Percentiles rank a stretch among this genome's conserved stretches.
phyloP scores from a whole-genome alignment of 352 stramenopile species.

The Phytophthora tubulina region DNA sequence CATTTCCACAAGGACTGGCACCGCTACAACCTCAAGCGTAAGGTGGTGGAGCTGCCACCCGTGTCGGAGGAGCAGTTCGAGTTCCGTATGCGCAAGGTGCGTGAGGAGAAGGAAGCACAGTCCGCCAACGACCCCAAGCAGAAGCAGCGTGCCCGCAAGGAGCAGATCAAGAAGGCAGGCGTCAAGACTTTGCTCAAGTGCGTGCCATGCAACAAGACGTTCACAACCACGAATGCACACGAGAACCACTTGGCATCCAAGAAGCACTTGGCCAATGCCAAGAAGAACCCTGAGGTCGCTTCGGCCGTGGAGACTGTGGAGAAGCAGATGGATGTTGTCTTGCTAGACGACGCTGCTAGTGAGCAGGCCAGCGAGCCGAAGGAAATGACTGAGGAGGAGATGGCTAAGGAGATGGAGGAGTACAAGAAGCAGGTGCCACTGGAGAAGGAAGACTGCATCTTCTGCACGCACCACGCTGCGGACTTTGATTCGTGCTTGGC shows the following conservation, averaged over 20 bases:
- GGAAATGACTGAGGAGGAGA: conserved; percentile 66
- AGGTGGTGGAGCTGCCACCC: conserved; percentile 94
- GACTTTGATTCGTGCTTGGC: conserved; percentile 80
- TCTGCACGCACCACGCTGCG: conserved; percentile 68
- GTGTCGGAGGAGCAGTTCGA: conserved; percentile 92
- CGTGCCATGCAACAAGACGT: conserved; percentile 87
- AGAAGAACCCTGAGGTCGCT: conserved; percentile 66
- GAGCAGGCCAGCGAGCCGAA: conserved; percentile 33
- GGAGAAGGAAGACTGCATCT: conserved; percentile 87
- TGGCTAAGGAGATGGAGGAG: conserved; percentile 73
- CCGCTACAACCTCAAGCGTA: conserved; percentile 96
- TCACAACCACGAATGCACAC: conserved; percentile 82
- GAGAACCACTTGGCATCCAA: conserved; percentile 90
- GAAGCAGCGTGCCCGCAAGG: conserved; percentile 73
- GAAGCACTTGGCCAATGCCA: conserved; percentile 85
- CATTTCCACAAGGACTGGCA: conserved; percentile 98
- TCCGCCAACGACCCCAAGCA: conserved; percentile 72
- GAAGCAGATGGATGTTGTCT: conserved; percentile 69
- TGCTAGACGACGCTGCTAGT: conserved; percentile 28
- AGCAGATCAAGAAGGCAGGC: conserved; percentile 74
- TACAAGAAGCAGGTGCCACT: conserved; percentile 81
- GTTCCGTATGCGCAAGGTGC: conserved; percentile 79
- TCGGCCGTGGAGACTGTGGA: conserved; percentile 70
- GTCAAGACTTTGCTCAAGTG: conserved; percentile 86
- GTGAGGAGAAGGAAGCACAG: conserved; percentile 65